Evolutionary conservation across 768 basidiomycete species (phyloP), one percentile per base, ranked within the genome.

Genomic region (Russula ochroleuca): DNA sequence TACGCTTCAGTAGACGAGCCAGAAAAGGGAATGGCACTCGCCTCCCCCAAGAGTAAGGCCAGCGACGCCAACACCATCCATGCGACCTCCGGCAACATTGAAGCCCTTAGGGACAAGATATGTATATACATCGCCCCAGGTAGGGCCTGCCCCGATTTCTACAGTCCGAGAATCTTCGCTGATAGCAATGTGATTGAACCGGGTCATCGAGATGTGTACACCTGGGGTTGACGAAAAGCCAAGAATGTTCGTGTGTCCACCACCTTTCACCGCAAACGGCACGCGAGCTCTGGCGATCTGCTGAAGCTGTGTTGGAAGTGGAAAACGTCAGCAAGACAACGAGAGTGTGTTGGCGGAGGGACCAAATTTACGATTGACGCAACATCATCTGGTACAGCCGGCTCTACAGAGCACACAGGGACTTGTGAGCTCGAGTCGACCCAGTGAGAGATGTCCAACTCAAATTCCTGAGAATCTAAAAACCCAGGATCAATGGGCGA

Each of bases 171-270:
- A 52, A 5, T 53, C 47, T 21, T 41, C 45, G 37, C 62, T 35
- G 28, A 67, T 56, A 14, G 51, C 38, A n/a, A 65, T 62, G 0
- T 58, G 41, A 10, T 51, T 65, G 50, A 70, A 69, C 8, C 58
- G 37, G 17, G 62, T 2, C 68, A 71, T 61, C 3, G 68, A 57
- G 25, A 71, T 69, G 21, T 70, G 69, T 28, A 71, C 65, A 28
- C 70, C 70, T 0, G 54, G 38, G 3, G 70, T 71, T 19, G 70
- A 71, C 41, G 68, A 71, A 61, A 71, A 70, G 7, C 70, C 70
- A 9, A 38, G 65, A 23, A 67, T 69, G 9, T 43, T 14, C 0
- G 61, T 15, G 40, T 71, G 70, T 5, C 70, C 70, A 28, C 70
- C 70, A 5, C 68, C 66, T 60, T 71, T 71, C 28, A 70, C 62